These are phyloP conservation scores for Gleditsia sinensis DNA, from an alignment of 306 rosid species.

Conservation along the genomic window DNA sequence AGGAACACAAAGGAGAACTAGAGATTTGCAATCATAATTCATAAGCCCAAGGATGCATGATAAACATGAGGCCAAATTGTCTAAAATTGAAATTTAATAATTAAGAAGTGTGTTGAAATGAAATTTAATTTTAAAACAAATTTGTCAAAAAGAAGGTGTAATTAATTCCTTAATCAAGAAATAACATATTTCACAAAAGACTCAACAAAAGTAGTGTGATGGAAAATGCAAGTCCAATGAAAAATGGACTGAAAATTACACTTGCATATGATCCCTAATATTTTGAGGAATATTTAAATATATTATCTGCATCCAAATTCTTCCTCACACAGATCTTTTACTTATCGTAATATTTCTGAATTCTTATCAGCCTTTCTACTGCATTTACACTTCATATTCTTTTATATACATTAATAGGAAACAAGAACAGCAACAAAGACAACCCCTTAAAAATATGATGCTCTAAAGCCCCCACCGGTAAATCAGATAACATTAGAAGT, in stretches of 20 bases:
- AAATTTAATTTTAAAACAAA: neutral
- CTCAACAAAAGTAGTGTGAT: neutral
- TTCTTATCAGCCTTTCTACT: neutral
- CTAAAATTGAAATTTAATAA: neutral
- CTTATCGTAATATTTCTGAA: neutral
- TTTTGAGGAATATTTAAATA: neutral
- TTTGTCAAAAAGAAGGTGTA: neutral
- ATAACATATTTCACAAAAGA: neutral
- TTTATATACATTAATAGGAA: neutral
- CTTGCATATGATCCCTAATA: neutral
- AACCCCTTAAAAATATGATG: neutral
- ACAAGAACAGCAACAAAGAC: neutral
- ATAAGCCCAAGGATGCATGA: neutral
- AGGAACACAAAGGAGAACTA: neutral
- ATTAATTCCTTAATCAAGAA: neutral
- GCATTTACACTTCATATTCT: neutral
- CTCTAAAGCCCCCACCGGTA: too few relatives aligned
- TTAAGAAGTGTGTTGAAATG: neutral
- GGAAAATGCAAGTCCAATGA: neutral
- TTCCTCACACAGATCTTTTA: neutral
- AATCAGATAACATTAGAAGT: neutral
- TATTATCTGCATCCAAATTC: neutral
- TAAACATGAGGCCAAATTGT: neutral
- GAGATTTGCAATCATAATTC: too few relatives aligned
- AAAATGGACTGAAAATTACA: neutral